A percentile compares a stretch with the other conserved stretches of the same genome.
phyloP scores from a whole-genome alignment of 2,329 filamentous ascomycete genomes.

The Eutypella sp. region DNA sequence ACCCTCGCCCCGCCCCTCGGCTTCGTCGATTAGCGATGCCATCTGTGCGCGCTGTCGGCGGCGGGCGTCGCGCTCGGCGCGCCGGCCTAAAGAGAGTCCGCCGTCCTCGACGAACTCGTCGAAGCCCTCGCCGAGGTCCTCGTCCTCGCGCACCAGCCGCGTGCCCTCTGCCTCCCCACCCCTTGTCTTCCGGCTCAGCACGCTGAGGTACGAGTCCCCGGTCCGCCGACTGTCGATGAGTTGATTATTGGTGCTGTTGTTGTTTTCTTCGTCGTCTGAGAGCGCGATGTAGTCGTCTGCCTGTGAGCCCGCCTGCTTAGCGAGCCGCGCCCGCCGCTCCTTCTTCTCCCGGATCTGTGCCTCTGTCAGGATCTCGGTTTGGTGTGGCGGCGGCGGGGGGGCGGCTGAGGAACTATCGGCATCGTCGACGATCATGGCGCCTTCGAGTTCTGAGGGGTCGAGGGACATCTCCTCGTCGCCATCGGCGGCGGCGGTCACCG shows the following conservation, averaged over 20 bases:
- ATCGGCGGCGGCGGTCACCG: constrained; percentile 32
- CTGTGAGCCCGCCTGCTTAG: constrained; percentile 45
- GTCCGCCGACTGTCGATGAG: constrained; percentile 24
- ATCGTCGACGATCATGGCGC: constrained; percentile 57
- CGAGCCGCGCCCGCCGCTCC: constrained; percentile 75
- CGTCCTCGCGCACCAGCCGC: constrained; percentile 76
- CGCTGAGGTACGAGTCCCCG: constrained; percentile 25
- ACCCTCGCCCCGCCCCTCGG: constrained; percentile 51
- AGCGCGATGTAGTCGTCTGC: constrained; percentile 61
- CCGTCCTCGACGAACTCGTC: constrained; percentile 88
- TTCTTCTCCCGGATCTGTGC: constrained; percentile 89
- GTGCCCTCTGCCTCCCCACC: constrained; percentile 54
- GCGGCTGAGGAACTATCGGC: constrained; percentile 28
- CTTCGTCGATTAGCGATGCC: constrained; percentile 74
- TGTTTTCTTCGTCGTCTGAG: constrained; percentile 39
- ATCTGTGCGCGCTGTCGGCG: constrained; percentile 69
- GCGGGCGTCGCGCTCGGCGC: constrained; percentile 69
- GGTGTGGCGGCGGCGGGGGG: constrained; percentile 27
- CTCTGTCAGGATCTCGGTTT: constrained; percentile 65
- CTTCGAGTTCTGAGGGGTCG: constrained; percentile 57
- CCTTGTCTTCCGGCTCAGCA: constrained; percentile 32
- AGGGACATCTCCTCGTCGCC: constrained; percentile 50
- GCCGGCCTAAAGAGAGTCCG: constrained; percentile 69
- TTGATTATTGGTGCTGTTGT: neutral
- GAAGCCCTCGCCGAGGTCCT: constrained; percentile 89